Conservation (phyloP, 2,329 filamentous ascomycete species). For the Didymella arachidicola region DNA sequence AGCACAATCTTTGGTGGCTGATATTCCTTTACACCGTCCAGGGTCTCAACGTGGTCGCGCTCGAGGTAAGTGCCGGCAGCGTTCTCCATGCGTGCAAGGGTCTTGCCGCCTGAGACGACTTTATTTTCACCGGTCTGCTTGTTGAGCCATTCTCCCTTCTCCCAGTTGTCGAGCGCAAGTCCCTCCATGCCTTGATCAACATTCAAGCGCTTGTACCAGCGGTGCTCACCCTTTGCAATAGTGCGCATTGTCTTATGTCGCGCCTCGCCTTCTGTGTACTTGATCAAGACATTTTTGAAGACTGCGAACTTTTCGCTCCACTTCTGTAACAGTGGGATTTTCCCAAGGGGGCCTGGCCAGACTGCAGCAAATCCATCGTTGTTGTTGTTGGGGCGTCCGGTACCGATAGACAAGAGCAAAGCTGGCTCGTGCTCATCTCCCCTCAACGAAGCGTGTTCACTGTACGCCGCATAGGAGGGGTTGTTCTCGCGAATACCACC, state of each 20-base stretch:
- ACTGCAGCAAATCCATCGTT: conserved; percentile 58
- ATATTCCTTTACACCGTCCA: conserved; percentile 53
- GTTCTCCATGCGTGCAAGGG: conserved; percentile 55
- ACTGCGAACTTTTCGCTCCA: conserved; percentile 59
- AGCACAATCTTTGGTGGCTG: conserved; percentile 56
- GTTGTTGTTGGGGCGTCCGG: conserved; percentile 54
- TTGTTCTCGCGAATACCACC: conserved; percentile 62
- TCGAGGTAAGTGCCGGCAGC: conserved; percentile 53
- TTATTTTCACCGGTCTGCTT: conserved; percentile 39
- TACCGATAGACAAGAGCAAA: conserved; percentile 57
- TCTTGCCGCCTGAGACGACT: conserved; percentile 53
- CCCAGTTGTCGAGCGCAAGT: conserved; percentile 58
- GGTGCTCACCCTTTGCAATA: conserved; percentile 57
- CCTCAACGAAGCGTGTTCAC: conserved; percentile 57
- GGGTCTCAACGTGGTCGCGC: conserved; percentile 44
- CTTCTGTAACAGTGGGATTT: conserved; percentile 52
- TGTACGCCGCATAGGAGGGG: conserved; percentile 57
- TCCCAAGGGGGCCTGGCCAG: conserved; percentile 57
- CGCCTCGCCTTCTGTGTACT: conserved; percentile 61
- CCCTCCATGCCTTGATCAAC: conserved; percentile 56
- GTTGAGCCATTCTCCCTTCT: conserved; percentile 52
- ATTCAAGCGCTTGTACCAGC: conserved; percentile 61
- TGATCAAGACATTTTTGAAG: conserved; percentile 60
- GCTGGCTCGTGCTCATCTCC: conserved; percentile 55
- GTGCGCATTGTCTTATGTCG: conserved; percentile 57